These are phyloP conservation scores for Acanthamoeba healyi DNA, from an alignment of 208 protist species.

Conservation along the genomic window DNA sequence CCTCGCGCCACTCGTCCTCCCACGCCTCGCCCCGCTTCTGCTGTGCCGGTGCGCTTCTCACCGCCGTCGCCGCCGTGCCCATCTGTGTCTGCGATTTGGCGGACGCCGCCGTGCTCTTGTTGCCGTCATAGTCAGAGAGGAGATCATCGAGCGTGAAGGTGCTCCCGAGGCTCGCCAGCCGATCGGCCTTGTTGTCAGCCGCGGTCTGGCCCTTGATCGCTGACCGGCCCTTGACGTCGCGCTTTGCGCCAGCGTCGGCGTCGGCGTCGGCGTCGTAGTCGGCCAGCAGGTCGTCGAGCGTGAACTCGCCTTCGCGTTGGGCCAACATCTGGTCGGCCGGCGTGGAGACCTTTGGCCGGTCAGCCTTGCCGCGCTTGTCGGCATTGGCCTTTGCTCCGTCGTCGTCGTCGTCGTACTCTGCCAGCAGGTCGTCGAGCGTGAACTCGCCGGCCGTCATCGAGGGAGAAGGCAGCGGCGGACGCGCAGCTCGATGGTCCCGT, in stretches of 20 bases:
- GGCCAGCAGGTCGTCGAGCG: conserved; percentile 41
- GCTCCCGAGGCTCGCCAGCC: neutral
- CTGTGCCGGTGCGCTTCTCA: too few species aligned
- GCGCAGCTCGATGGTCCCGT: too few species aligned
- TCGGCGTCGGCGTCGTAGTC: neutral
- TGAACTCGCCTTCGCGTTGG: neutral
- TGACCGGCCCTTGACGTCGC: neutral
- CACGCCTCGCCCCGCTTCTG: too few species aligned
- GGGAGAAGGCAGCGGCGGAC: too few species aligned
- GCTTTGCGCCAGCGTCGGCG: neutral
- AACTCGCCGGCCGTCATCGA: neutral
- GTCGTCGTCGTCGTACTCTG: neutral
- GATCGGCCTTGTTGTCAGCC: neutral
- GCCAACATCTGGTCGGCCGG: neutral
- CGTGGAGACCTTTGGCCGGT: neutral
- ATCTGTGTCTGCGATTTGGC: neutral
- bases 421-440: conserved; percentile 48
- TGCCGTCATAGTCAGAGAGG: neutral
- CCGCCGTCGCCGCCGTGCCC: neutral
- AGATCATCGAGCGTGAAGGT: neutral
- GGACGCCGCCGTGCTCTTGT: neutral
- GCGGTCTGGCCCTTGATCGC: neutral
- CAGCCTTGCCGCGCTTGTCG: too few species aligned
- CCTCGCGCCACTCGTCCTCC: conserved; percentile 30
- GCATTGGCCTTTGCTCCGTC: neutral